These are phyloP conservation scores for Hypoxylon sp. DNA, from an alignment of 2,329 filamentous ascomycete genomes.

Conservation along the genomic window DNA sequence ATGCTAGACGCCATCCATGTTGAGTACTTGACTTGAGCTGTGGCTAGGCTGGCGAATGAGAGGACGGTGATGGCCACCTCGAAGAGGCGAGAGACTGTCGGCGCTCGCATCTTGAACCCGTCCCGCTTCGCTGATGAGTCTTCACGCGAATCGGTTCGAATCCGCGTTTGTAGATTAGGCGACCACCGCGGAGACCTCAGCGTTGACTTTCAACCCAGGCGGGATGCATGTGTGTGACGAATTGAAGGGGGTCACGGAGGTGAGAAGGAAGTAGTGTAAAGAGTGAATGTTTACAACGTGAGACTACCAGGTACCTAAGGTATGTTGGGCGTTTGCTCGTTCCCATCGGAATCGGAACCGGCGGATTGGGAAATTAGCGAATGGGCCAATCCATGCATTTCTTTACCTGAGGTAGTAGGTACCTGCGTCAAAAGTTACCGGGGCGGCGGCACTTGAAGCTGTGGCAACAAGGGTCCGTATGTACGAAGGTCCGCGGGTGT, in stretches of 20 bases:
- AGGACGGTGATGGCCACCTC: constrained; percentile 32
- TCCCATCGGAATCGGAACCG: constrained; percentile 18
- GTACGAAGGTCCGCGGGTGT: constrained; percentile 3
- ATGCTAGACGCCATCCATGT: constrained; percentile 51
- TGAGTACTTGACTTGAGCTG: constrained; percentile 36
- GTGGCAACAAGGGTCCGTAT: constrained; percentile 16
- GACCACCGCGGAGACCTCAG: constrained; percentile 8
- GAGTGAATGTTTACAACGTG: neutral
- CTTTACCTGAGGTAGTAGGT: neutral
- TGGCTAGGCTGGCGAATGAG: constrained; percentile 23
- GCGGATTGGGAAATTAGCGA: constrained; percentile 21
- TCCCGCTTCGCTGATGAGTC: constrained; percentile 1
- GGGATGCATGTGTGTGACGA: constrained; percentile 10
- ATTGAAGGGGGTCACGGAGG: neutral
- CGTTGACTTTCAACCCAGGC: constrained; percentile 6
- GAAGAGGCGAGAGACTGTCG: constrained; percentile 24
- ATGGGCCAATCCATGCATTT: neutral
- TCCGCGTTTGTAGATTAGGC: constrained; percentile 7
- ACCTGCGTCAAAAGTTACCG: neutral
- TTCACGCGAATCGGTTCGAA: constrained; percentile 3
- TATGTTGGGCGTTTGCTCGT: constrained; percentile 7
- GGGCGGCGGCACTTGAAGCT: constrained; percentile 13
- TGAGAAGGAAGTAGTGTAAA: neutral
- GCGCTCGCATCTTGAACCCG: constrained; percentile 37
- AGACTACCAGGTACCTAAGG: too few relatives aligned